Evolutionary conservation across 768 basidiomycete genomes (phyloP).

Genomic region (Steccherinum ochraceum): DNA sequence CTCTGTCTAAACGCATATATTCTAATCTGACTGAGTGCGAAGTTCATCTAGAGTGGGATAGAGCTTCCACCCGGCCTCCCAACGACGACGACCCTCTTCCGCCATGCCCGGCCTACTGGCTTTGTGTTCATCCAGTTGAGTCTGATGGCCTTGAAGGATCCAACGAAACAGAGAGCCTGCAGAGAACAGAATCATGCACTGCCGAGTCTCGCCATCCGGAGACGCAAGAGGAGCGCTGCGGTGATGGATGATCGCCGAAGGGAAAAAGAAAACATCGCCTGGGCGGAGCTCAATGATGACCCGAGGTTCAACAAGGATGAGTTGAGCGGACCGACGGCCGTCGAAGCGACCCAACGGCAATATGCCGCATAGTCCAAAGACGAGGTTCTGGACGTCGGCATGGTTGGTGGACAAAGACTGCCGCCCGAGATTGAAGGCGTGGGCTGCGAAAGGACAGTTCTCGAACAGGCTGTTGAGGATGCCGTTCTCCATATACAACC

Average conservation of each 20-base stretch:
- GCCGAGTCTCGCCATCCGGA: neutral
- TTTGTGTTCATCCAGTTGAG: no score
- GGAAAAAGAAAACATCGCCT: neutral
- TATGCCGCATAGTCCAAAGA: neutral
- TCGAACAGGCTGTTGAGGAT: neutral
- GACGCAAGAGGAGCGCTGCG: neutral
- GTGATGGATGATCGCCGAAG: neutral
- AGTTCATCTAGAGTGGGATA: no score
- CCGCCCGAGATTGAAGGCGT: neutral
- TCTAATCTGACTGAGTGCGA: no score
- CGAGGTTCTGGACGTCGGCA: neutral
- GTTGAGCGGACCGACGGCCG: neutral
- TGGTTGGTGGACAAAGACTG: neutral
- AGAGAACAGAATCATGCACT: neutral
- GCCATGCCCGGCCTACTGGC: no score
- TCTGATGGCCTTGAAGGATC: neutral
- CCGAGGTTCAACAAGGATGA: neutral
- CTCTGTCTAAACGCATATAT: no score
- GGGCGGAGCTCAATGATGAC: neutral
- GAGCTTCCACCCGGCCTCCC: no score
- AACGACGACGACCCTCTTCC: no score
- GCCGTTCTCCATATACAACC: neutral
- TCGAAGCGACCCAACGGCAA: neutral
- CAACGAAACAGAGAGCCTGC: neutral
- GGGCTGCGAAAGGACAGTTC: neutral